Percentiles rank a stretch among this genome's conserved stretches.
Conservation (phyloP, 2,329 filamentous ascomycete genomes). For the Botrytis galanthina region DNA sequence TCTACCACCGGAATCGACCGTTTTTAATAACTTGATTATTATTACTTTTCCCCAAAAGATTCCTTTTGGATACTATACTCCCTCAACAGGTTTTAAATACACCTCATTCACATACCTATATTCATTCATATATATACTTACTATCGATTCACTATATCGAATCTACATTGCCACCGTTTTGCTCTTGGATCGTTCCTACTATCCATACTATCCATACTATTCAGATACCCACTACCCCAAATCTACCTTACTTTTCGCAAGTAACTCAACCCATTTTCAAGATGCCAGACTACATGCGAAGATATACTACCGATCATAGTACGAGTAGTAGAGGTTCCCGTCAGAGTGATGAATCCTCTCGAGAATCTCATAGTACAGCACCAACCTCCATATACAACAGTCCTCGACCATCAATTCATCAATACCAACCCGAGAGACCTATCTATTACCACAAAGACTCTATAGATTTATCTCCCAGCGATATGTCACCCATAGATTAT, state of each 20-base stretch:
- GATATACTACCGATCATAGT: conserved; percentile 31
- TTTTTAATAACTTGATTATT: conserved; percentile 15
- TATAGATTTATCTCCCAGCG: conserved; percentile 19
- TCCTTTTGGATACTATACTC: conserved; percentile 1
- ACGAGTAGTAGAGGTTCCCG: conserved; percentile 44
- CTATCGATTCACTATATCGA: conserved; percentile 2
- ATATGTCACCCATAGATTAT: conserved; percentile 32
- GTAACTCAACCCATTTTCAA: conserved; percentile 18
- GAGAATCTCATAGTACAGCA: conserved; percentile 48
- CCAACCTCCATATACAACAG: conserved; percentile 48
- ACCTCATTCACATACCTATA: neutral
- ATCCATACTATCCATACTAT: neutral
- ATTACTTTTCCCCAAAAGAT: conserved; percentile 21
- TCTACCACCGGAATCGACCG: conserved; percentile 22
- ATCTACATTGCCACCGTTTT: neutral
- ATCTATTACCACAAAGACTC: conserved; percentile 23
- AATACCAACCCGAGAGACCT: conserved; percentile 23
- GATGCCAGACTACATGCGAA: conserved; percentile 33
- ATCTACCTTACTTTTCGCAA: conserved; percentile 2
- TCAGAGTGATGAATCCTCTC: conserved; percentile 46
- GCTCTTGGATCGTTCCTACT: neutral
- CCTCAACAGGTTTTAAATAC: conserved; percentile 7
- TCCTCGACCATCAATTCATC: conserved; percentile 35
- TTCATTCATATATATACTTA: neutral
- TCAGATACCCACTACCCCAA: neutral